Evolutionary conservation across 2,329 filamentous ascomycete species (phyloP).

Genomic region (Alternaria dauci): DNA sequence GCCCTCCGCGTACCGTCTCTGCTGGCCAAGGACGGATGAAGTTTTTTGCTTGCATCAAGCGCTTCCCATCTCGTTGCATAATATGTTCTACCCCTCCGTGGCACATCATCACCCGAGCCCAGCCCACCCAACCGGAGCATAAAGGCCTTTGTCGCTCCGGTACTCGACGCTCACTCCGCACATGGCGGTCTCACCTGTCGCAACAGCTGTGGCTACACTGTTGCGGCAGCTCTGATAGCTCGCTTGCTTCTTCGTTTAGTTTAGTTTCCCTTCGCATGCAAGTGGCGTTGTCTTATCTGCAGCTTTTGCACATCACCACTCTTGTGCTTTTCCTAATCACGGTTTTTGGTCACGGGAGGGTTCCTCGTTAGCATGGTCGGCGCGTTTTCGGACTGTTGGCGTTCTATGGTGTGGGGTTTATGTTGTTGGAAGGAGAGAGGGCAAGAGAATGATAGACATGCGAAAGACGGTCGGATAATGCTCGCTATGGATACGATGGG

Average conservation of each 20-base stretch:
- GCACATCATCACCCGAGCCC: constrained; percentile 24
- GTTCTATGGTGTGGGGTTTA: constrained; percentile 12
- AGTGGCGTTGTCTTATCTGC: constrained; percentile 13
- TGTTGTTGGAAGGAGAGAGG: constrained; percentile 5
- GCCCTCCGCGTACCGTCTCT: constrained; percentile 36
- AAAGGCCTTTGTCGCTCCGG: constrained; percentile 4
- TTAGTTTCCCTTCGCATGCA: constrained; percentile 6
- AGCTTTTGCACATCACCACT: constrained; percentile 23
- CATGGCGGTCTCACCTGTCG: background rate
- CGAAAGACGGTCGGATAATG: constrained; percentile 5
- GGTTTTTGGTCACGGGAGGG: constrained; percentile 7
- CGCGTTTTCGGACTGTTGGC: constrained; percentile 20
- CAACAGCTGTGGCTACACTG: background rate
- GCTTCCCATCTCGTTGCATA: constrained; percentile 44
- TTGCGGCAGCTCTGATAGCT: background rate
- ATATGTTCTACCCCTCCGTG: constrained; percentile 29
- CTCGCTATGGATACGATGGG: constrained; percentile 4
- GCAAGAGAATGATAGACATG: constrained; percentile 7
- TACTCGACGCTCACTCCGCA: background rate
- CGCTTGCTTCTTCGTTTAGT: background rate
- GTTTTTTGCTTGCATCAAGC: constrained; percentile 33
- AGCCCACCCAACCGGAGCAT: constrained; percentile 10
- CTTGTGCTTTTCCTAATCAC: constrained; percentile 16
- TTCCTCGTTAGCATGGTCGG: constrained; percentile 15
- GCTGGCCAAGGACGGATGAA: constrained; percentile 45